Conservation (phyloP, 441 rosid species). For the Gossypium gossypioides region DNA sequence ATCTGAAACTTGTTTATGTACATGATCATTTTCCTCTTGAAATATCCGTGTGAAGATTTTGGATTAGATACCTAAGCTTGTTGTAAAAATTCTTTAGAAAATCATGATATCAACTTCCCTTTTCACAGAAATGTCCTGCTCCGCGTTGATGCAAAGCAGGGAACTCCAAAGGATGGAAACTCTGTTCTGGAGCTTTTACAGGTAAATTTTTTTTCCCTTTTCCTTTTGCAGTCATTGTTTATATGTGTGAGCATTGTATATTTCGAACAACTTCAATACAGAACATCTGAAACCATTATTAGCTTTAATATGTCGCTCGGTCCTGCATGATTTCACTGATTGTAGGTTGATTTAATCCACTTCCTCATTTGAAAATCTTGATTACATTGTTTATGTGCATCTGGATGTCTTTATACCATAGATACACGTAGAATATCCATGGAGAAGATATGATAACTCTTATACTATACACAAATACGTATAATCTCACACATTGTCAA, state of each 20-base stretch:
- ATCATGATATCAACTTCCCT: constrained; percentile 14
- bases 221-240: not conserved
- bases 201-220: constrained; percentile 28
- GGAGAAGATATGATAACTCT: not conserved
- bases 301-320: not conserved
- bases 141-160: constrained; percentile 91
- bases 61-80: not conserved
- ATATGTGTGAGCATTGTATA: not conserved
- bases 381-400: not conserved
- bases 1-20: not conserved
- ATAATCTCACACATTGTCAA: not conserved
- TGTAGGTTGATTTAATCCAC: not conserved
- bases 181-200: constrained; percentile 84
- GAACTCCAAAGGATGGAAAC: constrained; percentile 74
- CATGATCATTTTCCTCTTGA: not conserved
- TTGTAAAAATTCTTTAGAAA: constrained; percentile 7
- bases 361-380: constrained; percentile 7
- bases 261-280: not conserved
- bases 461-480: not conserved
- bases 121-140: constrained; percentile 78
- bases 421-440: not conserved
- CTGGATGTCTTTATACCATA: not conserved
- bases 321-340: constrained; percentile 1
- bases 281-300: constrained; percentile 3
- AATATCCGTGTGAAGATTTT: not conserved